Conservation (phyloP, 2,329 filamentous ascomycete species). For the Alternaria triticimaculans region DNA sequence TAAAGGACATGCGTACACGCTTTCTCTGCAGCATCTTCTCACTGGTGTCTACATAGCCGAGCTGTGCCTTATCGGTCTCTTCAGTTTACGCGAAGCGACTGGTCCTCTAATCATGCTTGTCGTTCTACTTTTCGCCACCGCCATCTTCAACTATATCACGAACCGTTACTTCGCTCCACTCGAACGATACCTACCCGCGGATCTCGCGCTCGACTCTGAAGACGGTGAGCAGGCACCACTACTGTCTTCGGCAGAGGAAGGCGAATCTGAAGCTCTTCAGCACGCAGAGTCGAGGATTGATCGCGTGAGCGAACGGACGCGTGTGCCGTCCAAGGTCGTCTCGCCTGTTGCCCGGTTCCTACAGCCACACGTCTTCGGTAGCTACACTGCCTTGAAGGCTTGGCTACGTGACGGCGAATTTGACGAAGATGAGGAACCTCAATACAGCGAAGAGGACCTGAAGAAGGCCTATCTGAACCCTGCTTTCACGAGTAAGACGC, state of each 20-base stretch:
- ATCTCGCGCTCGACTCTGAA: conserved; percentile 33
- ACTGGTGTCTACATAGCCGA: conserved; percentile 84
- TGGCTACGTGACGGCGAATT: conserved; percentile 44
- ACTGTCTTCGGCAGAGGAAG: conserved; percentile 41
- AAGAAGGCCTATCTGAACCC: conserved; percentile 47
- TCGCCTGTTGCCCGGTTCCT: conserved; percentile 44
- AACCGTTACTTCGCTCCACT: conserved; percentile 46
- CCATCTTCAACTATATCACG: conserved; percentile 42
- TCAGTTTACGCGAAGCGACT: conserved; percentile 56
- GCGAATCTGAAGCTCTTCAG: conserved; percentile 27
- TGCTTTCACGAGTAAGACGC: conserved; percentile 41
- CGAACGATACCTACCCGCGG: conserved; percentile 44
- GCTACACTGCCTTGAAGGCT: conserved; percentile 41
- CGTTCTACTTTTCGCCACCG: conserved; percentile 40
- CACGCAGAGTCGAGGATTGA: conserved; percentile 33
- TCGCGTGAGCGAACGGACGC: conserved; percentile 33
- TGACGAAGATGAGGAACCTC: conserved; percentile 39
- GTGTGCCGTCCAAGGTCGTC: conserved; percentile 31
- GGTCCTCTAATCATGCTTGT: conserved; percentile 43
- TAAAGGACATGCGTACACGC: conserved; percentile 84
- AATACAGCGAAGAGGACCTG: conserved; percentile 43
- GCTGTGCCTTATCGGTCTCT: conserved; percentile 83
- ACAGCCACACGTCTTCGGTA: conserved; percentile 45
- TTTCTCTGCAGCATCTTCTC: conserved; percentile 85
- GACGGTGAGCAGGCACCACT: conserved; percentile 40